Conservation (phyloP, 805 yeast species). For the Cyberlindnera mississippiensis region DNA sequence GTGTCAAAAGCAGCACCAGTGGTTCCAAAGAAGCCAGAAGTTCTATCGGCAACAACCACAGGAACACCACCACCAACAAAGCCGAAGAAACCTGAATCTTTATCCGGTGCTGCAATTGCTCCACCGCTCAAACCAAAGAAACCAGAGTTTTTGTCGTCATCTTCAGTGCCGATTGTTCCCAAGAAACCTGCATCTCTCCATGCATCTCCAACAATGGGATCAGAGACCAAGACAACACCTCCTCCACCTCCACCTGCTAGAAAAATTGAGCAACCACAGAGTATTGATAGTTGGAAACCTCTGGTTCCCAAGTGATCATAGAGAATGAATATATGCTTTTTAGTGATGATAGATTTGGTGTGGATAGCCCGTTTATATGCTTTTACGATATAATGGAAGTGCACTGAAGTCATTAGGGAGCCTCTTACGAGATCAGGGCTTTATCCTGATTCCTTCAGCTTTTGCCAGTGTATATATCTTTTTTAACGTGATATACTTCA, state of each 20-base stretch:
- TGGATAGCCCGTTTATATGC: too few species aligned
- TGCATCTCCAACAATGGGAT: conserved; percentile 3
- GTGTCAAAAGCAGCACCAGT: conserved; percentile 12
- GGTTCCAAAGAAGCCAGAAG: conserved; percentile 18
- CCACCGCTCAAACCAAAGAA: conserved; percentile 8
- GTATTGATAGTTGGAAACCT: conserved; percentile 22
- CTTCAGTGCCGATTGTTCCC: conserved; percentile 1
- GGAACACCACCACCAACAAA: not conserved
- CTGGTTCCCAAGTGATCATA: conserved; percentile 14
- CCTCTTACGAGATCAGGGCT: too few species aligned
- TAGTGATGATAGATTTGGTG: too few species aligned
- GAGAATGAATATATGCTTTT: too few species aligned
- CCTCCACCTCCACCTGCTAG: conserved; percentile 19
- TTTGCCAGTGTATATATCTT: too few species aligned
- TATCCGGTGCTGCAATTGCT: not conserved
- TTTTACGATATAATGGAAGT: too few species aligned
- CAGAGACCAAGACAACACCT: conserved; percentile 1
- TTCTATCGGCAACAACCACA: conserved; percentile 2
- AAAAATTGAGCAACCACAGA: conserved; percentile 7
- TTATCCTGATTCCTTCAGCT: too few species aligned
- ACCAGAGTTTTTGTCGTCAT: conserved; percentile 3
- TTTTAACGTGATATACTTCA: too few species aligned
- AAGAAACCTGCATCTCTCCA: conserved; percentile 6
- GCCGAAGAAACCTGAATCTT: conserved; percentile 1
- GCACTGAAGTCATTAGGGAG: too few species aligned